Percentiles rank a stretch among this genome's conserved stretches.
Conservation (phyloP, 129 eudicot genomes). For the Ambrosia trifida region DNA sequence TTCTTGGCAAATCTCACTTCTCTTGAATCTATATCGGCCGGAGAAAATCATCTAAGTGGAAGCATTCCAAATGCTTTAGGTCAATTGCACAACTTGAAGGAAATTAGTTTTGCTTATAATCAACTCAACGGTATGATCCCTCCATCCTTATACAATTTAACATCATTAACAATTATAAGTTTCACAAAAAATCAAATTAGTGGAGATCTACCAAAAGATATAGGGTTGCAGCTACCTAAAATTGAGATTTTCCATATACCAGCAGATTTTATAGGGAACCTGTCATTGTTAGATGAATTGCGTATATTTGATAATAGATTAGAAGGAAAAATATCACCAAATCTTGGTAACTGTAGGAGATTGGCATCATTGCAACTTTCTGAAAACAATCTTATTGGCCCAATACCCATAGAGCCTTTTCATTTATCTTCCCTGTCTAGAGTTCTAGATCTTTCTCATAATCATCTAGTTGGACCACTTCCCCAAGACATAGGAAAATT, state of each 20-base stretch:
- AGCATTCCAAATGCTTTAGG: slow-evolving; percentile 33
- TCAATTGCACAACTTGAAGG: slow-evolving; percentile 20
- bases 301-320: slow-evolving; percentile 17
- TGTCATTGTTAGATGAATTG: slow-evolving; percentile 17
- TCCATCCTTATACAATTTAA: slow-evolving; percentile 36
- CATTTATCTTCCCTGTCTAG: slow-evolving; percentile 22
- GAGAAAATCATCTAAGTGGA: slow-evolving; percentile 30
- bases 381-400: slow-evolving; percentile 31
- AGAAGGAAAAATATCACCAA: slow-evolving; percentile 31
- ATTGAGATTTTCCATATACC: neutral
- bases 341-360: slow-evolving; percentile 33
- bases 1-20: slow-evolving; percentile 44
- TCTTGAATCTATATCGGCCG: slow-evolving; percentile 26
- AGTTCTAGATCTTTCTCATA: slow-evolving; percentile 28
- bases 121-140: slow-evolving; percentile 44
- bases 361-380: slow-evolving; percentile 23
- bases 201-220: slow-evolving; percentile 31
- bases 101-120: slow-evolving; percentile 12
- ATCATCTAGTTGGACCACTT: slow-evolving; percentile 33
- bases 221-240: slow-evolving; percentile 30
- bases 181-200: slow-evolving; percentile 31
- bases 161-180: slow-evolving; percentile 23
- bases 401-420: slow-evolving; percentile 32
- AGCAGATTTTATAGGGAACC: slow-evolving; percentile 31
- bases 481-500: slow-evolving; percentile 36